Percentiles rank a stretch among this genome's conserved stretches.
Conservation (phyloP, 768 basidiomycete genomes). For the Naganishia vishniacii region DNA sequence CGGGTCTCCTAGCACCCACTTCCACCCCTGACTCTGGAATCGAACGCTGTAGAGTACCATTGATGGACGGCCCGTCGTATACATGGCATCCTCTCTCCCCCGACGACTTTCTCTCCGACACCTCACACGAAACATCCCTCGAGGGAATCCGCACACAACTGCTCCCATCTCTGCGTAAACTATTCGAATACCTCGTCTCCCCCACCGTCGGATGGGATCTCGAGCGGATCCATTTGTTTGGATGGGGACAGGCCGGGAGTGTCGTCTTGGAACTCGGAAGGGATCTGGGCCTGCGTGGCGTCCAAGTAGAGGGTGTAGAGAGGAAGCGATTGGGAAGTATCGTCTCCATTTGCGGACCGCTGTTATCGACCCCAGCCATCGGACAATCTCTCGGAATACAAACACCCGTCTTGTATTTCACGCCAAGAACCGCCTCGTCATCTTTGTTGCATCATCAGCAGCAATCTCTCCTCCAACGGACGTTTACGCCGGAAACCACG, state of each 20-base stretch:
- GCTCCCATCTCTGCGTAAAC: too few relatives aligned
- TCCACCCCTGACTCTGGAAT: background rate
- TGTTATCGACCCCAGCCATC: conserved; percentile 35
- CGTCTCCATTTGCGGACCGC: conserved; percentile 34
- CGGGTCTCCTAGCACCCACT: too few relatives aligned
- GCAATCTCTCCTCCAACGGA: background rate
- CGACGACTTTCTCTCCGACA: conserved; percentile 13
- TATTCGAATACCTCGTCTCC: too few relatives aligned
- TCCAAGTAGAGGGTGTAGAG: background rate
- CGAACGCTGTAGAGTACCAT: conserved; percentile 6
- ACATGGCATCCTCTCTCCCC: conserved; percentile 25
- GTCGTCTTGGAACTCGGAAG: conserved; percentile 39
- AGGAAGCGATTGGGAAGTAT: conserved; percentile 33
- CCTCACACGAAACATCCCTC: conserved; percentile 2
- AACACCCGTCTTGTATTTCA: conserved; percentile 28
- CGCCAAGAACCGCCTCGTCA: background rate
- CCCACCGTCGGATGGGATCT: conserved; percentile 30
- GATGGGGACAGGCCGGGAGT: conserved; percentile 45
- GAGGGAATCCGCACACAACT: background rate
- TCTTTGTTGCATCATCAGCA: too few relatives aligned
- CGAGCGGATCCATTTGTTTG: conserved; percentile 43
- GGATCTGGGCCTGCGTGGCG: conserved; percentile 26
- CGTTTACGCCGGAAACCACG: conserved; percentile 6
- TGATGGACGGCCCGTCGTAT: conserved; percentile 26
- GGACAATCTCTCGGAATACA: conserved; percentile 12